Evolutionary conservation across 257 asterid genomes (phyloP).

Genomic region (Jacaranda copaia): DNA sequence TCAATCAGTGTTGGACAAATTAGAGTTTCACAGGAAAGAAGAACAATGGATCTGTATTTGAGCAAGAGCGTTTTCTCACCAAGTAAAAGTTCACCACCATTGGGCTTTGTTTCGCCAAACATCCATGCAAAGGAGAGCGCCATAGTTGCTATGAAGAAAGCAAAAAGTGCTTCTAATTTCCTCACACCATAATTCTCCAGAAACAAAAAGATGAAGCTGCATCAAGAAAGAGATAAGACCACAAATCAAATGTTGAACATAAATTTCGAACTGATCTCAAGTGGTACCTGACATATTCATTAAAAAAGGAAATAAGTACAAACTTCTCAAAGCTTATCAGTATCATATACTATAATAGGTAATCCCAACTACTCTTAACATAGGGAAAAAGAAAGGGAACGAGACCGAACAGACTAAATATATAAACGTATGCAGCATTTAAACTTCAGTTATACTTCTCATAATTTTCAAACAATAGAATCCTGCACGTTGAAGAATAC

Average conservation of each 20-base stretch:
- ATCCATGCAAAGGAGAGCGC: constrained; percentile 82
- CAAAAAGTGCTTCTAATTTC: constrained; percentile 85
- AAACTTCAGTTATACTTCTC: constrained; percentile 2
- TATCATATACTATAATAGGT: background rate
- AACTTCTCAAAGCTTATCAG: constrained; percentile 18
- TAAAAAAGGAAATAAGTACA: background rate
- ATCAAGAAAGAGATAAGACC: constrained; percentile 28
- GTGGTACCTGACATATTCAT: background rate
- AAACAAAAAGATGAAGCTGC: constrained; percentile 78
- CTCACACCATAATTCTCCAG: constrained; percentile 89
- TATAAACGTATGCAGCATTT: background rate
- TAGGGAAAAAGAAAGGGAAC: background rate
- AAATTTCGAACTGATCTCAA: constrained; percentile 14
- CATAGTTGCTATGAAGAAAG: constrained; percentile 77
- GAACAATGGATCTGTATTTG: background rate
- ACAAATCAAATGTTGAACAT: constrained; percentile 27
- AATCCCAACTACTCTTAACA: constrained; percentile 35
- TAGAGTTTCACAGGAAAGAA: constrained; percentile 8
- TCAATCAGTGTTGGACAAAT: background rate
- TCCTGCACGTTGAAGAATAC: constrained; percentile 18
- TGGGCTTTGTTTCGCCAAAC: constrained; percentile 83
- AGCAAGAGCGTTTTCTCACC: constrained; percentile 49
- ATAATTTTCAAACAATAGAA: background rate
- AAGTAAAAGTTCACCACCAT: constrained; percentile 65
- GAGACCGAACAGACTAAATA: background rate